Evolutionary conservation across 2,329 filamentous ascomycete species (phyloP), one percentile per base, ranked within the genome.

Genomic region (Apiospora malaysiana): DNA sequence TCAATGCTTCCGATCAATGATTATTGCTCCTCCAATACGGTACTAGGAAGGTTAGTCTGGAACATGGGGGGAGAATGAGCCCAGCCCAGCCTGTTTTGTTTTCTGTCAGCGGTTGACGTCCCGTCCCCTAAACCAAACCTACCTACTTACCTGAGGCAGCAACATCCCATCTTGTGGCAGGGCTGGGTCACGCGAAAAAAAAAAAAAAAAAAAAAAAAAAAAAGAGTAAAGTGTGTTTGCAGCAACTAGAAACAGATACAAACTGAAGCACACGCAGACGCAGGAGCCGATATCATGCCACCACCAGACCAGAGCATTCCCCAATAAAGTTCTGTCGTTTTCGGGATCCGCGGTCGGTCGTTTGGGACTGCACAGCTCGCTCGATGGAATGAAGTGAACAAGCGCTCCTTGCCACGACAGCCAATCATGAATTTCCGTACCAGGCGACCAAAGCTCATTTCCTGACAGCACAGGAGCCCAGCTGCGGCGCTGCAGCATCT

Each of bases 81-180:
- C 56, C 56, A 63, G 56, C 56, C 56, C 56, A n/a, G 56, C 40
- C 56, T 63, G 56, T 63, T 63, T 63, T 63, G 56, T 63, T 63
- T 63, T 63, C 56, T 63, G 56, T 37, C 56, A 63, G 56, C n/a
- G 27, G 21, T 63, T 63, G 56, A 63, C 56, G 32, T 40, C 56
- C 56, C 56, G 32, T 40, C 56, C 56, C 56, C 56, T 12, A 63
- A 63, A 63, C 32, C 56, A 63, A 63, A 32, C 56, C 37, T 63
- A 63, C 18, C 56, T 32, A 63, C 56, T 63, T 63, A 40, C n/a
- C n/a, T n/a, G n/a, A n/a, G n/a, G n/a, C n/a, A n/a, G n/a, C n/a
- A n/a, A n/a, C n/a, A n/a, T 63, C 56, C 56, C 18, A 63, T 63
- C 56, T 63, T 63, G n/a, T 25, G 51, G 56, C 32, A 63, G 12